A percentile compares a stretch with the other conserved stretches of the same genome.
Conservation (phyloP, 75 land plant species). For the Cunninghamia lanceolata region DNA sequence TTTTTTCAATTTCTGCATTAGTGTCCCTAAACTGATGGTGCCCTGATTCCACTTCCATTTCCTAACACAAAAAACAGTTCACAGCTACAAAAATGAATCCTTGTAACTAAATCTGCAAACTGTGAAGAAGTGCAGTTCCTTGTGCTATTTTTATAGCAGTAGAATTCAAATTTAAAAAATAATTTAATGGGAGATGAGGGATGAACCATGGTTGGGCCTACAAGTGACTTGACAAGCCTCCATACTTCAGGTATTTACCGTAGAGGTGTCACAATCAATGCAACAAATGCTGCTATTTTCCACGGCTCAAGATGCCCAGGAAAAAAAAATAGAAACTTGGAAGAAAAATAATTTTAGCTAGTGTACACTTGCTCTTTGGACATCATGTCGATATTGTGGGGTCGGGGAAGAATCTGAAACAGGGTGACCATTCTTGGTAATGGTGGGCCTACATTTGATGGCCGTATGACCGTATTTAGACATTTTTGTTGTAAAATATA, state of each 20-base stretch:
- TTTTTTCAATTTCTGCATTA: not conserved
- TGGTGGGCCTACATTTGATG: no score
- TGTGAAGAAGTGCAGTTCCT: not conserved
- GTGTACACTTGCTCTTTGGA: no score
- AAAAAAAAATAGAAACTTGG: no score
- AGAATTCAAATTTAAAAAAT: not conserved
- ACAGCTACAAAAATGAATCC: not conserved
- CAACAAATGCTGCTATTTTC: not conserved
- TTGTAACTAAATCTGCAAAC: not conserved
- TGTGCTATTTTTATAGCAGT: not conserved
- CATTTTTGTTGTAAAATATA: no score
- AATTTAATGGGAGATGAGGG: not conserved
- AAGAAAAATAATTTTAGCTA: no score
- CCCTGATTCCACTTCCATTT: not conserved
- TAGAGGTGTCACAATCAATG: not conserved
- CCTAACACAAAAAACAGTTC: not conserved
- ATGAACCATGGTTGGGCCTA: not conserved
- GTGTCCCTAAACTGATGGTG: not conserved
- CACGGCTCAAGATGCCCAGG: no score
- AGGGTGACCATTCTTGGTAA: no score
- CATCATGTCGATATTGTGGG: no score
- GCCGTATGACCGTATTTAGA: no score
- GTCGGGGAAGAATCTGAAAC: no score
- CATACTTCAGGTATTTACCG: not conserved
- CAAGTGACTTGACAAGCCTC: not conserved